A percentile compares a stretch with the other conserved stretches of the same genome.
Conservation (phyloP, 2,329 filamentous ascomycete genomes). For the Pseudogymnoascus sp. region DNA sequence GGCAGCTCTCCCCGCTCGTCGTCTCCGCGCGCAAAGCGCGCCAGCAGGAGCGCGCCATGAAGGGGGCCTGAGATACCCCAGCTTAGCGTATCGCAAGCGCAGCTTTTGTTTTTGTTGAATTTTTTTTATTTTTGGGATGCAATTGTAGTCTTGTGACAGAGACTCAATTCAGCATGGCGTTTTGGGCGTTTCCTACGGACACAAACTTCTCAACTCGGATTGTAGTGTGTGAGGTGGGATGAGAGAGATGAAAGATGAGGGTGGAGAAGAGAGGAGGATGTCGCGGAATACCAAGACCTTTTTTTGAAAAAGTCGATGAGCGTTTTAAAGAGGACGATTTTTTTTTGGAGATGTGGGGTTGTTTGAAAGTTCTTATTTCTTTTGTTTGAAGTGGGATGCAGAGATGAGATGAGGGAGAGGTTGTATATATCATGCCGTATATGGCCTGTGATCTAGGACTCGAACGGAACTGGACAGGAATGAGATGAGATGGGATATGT, state of each 20-base stretch:
- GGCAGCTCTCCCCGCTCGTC: constrained; percentile 78
- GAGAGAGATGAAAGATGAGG: background rate
- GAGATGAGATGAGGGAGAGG: background rate
- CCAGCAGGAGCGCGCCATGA: constrained; percentile 74
- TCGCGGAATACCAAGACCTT: constrained; percentile 4
- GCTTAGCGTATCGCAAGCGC: background rate
- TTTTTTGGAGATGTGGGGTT: background rate
- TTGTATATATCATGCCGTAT: constrained; percentile 5
- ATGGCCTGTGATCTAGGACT: constrained; percentile 9
- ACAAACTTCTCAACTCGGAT: constrained; percentile 6
- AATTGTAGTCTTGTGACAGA: constrained; percentile 1
- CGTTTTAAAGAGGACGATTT: constrained; percentile 7
- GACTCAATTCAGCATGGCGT: background rate
- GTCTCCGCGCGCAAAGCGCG: constrained; percentile 77
- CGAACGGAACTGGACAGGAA: background rate
- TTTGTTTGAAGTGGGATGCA: background rate
- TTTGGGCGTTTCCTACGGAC: background rate
- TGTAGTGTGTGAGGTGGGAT: background rate
- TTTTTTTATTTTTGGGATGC: background rate
- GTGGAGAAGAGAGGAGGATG: background rate
- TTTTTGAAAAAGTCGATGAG: background rate
- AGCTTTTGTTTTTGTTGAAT: background rate
- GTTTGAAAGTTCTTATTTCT: background rate
- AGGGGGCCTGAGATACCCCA: constrained; percentile 34
- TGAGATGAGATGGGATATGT: background rate